These are phyloP conservation scores for Fennellomyces sp. DNA, from an alignment of 371 early-diverging fungal species.

Conservation along the genomic window DNA sequence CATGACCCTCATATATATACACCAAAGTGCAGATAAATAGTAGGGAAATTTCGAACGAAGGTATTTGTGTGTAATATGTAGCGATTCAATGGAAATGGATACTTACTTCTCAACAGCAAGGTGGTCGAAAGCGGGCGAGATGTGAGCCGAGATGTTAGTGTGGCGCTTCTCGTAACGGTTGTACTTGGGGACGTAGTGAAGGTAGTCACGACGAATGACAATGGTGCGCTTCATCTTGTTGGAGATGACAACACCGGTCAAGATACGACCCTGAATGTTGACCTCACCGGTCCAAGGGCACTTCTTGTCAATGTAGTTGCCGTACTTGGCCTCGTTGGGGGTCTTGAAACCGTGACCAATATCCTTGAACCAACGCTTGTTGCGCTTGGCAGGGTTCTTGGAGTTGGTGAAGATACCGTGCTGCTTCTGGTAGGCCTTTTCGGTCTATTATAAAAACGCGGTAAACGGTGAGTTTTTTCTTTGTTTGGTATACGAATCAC, in stretches of 20 bases:
- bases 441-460: conserved; percentile 48
- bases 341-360: conserved; percentile 99
- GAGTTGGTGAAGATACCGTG: conserved; percentile 94
- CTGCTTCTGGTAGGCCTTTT: conserved; percentile 98
- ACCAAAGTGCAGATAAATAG: conserved; percentile 13
- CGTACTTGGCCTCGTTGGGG: conserved; percentile 97
- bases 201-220: conserved; percentile 98
- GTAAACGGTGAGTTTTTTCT: neutral
- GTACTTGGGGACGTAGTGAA: conserved; percentile 99
- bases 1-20: neutral
- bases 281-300: conserved; percentile 99
- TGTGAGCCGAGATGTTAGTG: conserved; percentile 99
- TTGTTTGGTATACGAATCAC: neutral
- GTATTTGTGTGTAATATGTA: too few relatives aligned
- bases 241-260: conserved; percentile 95
- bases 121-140: conserved; percentile 98
- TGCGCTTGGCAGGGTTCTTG: conserved; percentile 78
- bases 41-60: conserved; percentile 5
- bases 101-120: conserved; percentile 68
- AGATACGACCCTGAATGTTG: conserved; percentile 98
- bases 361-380: conserved; percentile 96
- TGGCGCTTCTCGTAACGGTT: conserved; percentile 99
- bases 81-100: too few relatives aligned
- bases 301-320: conserved; percentile 99
- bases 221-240: conserved; percentile 99